Conservation (phyloP, 352 stramenopile genomes). For the Phytophthora rubi region DNA sequence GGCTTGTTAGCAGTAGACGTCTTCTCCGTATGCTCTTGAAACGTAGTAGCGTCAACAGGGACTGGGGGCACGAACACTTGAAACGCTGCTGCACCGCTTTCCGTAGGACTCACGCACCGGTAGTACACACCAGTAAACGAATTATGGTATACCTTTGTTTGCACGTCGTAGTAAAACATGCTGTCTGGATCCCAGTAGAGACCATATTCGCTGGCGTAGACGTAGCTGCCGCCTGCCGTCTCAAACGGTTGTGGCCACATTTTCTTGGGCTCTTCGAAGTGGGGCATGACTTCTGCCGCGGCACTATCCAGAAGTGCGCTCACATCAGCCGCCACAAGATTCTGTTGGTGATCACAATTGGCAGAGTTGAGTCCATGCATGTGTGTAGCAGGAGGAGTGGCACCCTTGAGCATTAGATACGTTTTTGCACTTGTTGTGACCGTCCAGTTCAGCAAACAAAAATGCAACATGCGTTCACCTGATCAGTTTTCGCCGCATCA, state of each 20-base stretch:
- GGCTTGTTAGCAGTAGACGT: conserved; percentile 24
- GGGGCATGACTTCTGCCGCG: conserved; percentile 61
- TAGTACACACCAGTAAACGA: conserved; percentile 77
- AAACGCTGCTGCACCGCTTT: conserved; percentile 46
- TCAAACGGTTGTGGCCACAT: conserved; percentile 81
- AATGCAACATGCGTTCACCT: conserved; percentile 50
- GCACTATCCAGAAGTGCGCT: conserved; percentile 63
- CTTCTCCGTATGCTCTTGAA: conserved; percentile 27
- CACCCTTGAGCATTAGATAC: conserved; percentile 42
- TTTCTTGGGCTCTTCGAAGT: conserved; percentile 78
- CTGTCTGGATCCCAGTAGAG: conserved; percentile 85
- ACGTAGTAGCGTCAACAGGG: conserved; percentile 55
- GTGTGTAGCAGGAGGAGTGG: conserved; percentile 26
- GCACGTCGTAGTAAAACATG: conserved; percentile 86
- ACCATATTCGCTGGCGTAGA: conserved; percentile 68
- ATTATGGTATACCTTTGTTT: conserved; percentile 80
- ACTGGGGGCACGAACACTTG: conserved; percentile 50
- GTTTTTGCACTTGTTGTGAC: conserved; percentile 28
- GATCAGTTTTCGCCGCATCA: conserved; percentile 42
- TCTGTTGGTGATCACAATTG: conserved; percentile 33
- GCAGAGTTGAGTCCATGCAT: conserved; percentile 14
- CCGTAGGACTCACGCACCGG: conserved; percentile 35
- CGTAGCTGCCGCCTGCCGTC: conserved; percentile 75
- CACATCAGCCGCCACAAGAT: conserved; percentile 56
- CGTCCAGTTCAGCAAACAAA: conserved; percentile 43